Evolutionary conservation across 768 basidiomycete genomes (phyloP), one percentile per base, ranked within the genome.

Genomic region (Rhodotorula kratochvilovae): DNA sequence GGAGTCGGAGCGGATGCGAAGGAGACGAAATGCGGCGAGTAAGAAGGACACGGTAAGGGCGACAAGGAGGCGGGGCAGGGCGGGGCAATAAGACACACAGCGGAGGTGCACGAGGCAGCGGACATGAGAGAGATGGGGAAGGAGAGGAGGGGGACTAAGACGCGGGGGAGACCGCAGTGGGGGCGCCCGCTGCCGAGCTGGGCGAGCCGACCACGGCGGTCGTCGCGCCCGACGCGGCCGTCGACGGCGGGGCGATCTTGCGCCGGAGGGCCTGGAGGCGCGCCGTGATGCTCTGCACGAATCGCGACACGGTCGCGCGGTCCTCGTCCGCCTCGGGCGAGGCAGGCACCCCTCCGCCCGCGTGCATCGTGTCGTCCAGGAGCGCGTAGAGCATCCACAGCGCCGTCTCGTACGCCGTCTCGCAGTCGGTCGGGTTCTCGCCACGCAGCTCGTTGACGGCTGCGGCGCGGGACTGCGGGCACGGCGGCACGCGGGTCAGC

Each of bases 331-430:
- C 80, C 39, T 71, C 70, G 33, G 45, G 51, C 23, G 46, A 25
- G 12, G 59, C 1, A 4, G 62, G 10, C 12, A 39, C 6, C n/a
- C n/a, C n/a, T n/a, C n/a, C n/a, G 10, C 39, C 60, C 23, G 79
- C 77, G 42, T 45, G 58, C 70, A 81, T 78, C 21, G 78, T 77
- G 35, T 95, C 90, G 78, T 98, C 96, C 79, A 93, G 89, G 15
- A 98, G 83, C 0, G 92, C 90, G 74, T 93, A 91, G 42, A 98
- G 83, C 79, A 93, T 90, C 92, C 92, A 96, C 15, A 98, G 80
- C 0, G 92, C 91, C 76, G 92, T 92, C 77, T 97, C 94, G 81
- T 98, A 99, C 48, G 95, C 83, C 79, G 89, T 90, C 83, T 96
- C 92, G 79, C 92, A 94, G 78, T 91, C 89, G 73, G 89, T 86